These are phyloP conservation scores for Gloeostereum incarnatum DNA, from an alignment of 768 basidiomycete genomes.

Conservation along the genomic window DNA sequence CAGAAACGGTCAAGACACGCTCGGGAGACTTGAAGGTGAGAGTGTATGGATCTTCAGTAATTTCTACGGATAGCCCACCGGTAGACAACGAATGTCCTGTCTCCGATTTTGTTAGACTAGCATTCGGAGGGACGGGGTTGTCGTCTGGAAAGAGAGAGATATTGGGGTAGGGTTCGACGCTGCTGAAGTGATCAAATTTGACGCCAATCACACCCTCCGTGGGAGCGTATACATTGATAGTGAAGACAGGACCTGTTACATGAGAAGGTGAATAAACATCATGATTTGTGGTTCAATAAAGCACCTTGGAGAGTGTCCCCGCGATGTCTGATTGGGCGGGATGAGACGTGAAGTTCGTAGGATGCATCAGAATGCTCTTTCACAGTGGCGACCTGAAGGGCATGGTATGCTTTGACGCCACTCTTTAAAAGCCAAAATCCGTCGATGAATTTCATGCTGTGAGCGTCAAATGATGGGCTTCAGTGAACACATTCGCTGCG, in stretches of 20 bases:
- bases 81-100: slow-evolving; percentile 25
- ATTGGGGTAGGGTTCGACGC: slow-evolving; percentile 28
- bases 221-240: slow-evolving; percentile 42
- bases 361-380: slow-evolving; percentile 32
- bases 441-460: slow-evolving; percentile 64
- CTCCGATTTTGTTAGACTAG: slow-evolving; percentile 23
- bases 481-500: too few species aligned
- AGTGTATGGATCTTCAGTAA: slow-evolving; percentile 51
- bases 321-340: slow-evolving; percentile 49
- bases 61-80: slow-evolving; percentile 42
- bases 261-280: too few species aligned
- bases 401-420: slow-evolving; percentile 52
- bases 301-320: slow-evolving; percentile 54
- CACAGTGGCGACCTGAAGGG: slow-evolving; percentile 49
- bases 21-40: slow-evolving; percentile 49
- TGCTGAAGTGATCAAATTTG: slow-evolving; percentile 45
- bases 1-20: slow-evolving; percentile 36
- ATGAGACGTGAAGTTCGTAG: slow-evolving; percentile 51
- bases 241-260: slow-evolving; percentile 40
- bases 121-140: slow-evolving; percentile 34
- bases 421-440: slow-evolving; percentile 62
- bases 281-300: slow-evolving; percentile 7
- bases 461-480: too few species aligned
- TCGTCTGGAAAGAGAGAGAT: slow-evolving; percentile 60
- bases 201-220: slow-evolving; percentile 48